Conservation (phyloP, 176 grass and related monocot genomes). For the Thinopyrum elongatum region DNA sequence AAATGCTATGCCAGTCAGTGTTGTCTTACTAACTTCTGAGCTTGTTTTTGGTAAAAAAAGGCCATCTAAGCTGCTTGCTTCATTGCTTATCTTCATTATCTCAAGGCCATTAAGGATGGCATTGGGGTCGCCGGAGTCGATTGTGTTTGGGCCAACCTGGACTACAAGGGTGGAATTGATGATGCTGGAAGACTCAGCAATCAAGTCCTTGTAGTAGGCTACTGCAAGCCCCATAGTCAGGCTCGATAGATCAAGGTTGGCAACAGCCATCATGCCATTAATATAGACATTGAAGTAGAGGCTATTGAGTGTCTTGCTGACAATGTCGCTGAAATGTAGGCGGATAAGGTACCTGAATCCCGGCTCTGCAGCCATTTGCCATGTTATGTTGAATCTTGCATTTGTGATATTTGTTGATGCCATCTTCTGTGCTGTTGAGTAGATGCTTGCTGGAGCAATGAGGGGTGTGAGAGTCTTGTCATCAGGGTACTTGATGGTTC, state of each 20-base stretch:
- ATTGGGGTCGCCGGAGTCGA: conserved; percentile 44
- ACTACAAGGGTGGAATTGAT: conserved; percentile 72
- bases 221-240: conserved; percentile 77
- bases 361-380: conserved; percentile 65
- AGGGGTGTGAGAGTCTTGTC: conserved; percentile 59
- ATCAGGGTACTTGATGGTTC: conserved; percentile 76
- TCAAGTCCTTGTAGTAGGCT: conserved; percentile 78
- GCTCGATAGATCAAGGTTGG: conserved; percentile 73
- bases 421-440: conserved; percentile 75
- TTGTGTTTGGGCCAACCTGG: conserved; percentile 58
- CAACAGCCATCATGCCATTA: conserved; percentile 66
- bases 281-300: conserved; percentile 92
- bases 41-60: conserved; percentile 52
- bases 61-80: conserved; percentile 76
- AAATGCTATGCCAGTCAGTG: conserved; percentile 55
- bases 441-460: conserved; percentile 70
- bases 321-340: conserved; percentile 87
- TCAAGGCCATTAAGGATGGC: conserved; percentile 95
- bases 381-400: conserved; percentile 83
- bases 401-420: conserved; percentile 57
- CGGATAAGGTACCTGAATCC: conserved; percentile 77
- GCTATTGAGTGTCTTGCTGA: conserved; percentile 80
- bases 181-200: conserved; percentile 68
- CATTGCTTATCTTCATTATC: conserved; percentile 94
- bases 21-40: conserved; percentile 38